Evolutionary conservation across 805 yeast species (phyloP), one percentile per base, ranked within the genome.

Genomic region (Ogataea salicorniae): DNA sequence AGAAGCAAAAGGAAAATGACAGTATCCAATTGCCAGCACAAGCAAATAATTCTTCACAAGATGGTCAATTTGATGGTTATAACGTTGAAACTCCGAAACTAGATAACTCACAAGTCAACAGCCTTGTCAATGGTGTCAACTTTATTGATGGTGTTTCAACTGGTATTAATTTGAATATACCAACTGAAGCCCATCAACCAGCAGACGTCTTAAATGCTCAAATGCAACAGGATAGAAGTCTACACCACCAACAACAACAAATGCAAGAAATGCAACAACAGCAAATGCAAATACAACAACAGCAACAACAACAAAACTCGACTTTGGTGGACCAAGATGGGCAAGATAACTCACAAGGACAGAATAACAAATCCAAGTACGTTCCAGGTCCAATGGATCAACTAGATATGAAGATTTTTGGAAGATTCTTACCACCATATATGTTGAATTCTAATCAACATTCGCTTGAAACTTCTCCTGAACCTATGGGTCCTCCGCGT

Each of bases 301-400:
- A 9, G 18, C 43, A 34, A 20, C 43, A 13, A 34, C 45, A 46
- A 17, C 47, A 41, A 31, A 41, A 37, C 38, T 47, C 41, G 33
- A 22, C 35, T 9, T n/a, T 43, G 18, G 13, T 34, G 22, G 20
- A 16, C 16, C 36, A 46, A 20, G 43, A 35, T 15, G 35, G 13
- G 17, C 17, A 33, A 22, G 39, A 34, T 15, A 23, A 17, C 5
- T 34, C 17, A 14, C 46, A 42, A 22, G 46, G 44, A 9, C 36
- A 46, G 11, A 34, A 35, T 26, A 49, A 43, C 31, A 50, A 56
- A 39, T 53, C 50, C 42, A 66, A 69, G 45, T 86, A 87, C 57
- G 74, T 86, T 51, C 88, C 94, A 1, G 94, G 95, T 5, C 83
- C 87, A 39, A 84, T 89, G 73, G 96, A 89, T 62, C 86, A 84